Conservation (phyloP, 108 stramenopile species). For the Hondaea fermentalgiana region DNA sequence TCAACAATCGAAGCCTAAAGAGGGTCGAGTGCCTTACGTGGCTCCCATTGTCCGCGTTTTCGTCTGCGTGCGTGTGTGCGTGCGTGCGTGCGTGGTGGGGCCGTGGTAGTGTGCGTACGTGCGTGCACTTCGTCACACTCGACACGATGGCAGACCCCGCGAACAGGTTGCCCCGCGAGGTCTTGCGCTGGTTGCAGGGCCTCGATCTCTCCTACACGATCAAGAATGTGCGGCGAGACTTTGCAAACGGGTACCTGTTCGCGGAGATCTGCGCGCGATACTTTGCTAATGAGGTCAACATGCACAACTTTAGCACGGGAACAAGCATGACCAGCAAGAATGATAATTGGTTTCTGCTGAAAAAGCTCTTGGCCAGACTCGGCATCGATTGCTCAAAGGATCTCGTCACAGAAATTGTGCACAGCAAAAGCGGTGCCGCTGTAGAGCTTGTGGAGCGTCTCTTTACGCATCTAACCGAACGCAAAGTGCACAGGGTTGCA, state of each 20-base stretch:
- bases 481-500: not conserved
- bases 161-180: conserved; percentile 42
- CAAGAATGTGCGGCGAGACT: conserved; percentile 52
- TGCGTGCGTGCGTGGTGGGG: too few species aligned
- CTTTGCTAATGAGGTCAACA: conserved; percentile 45
- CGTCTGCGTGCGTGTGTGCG: too few species aligned
- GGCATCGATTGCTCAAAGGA: not conserved
- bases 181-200: conserved; percentile 53
- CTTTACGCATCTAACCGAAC: not conserved
- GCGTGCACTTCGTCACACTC: too few species aligned
- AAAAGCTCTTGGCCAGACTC: conserved; percentile 1
- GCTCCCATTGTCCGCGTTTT: too few species aligned
- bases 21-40: too few species aligned
- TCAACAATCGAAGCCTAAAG: too few species aligned
- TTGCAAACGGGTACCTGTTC: conserved; percentile 53
- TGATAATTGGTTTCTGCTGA: conserved; percentile 56
- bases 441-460: not conserved
- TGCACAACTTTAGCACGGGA: conserved; percentile 54
- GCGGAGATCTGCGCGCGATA: conserved; percentile 56
- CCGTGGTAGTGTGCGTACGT: too few species aligned
- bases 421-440: not conserved
- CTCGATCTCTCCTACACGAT: conserved; percentile 53
- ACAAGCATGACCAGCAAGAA: conserved; percentile 31
- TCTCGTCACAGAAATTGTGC: not conserved
- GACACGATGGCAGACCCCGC: not conserved